Base-by-base conservation (phyloP, 2,329 filamentous ascomycete genomes). In the Fonsecaea pedrosoi region DNA sequence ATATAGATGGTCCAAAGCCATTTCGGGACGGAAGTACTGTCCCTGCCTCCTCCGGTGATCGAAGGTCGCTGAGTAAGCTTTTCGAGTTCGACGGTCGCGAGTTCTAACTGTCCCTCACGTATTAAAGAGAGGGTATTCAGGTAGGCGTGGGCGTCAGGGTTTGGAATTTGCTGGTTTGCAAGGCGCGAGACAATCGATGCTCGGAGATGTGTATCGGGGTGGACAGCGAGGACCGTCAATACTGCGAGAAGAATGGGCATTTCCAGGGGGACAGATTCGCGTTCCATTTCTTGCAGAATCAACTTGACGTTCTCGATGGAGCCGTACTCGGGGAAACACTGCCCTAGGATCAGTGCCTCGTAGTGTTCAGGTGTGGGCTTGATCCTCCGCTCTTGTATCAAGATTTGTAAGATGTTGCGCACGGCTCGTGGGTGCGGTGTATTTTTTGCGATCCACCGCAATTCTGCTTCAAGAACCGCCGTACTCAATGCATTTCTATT, bases 1-100 rank as follows among this genome's bases (percentile, higher is more conserved):
- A 93, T 84, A 61, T 94, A 88, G 67, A 94, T 85, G 73, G 94
- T 90, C 74, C 90, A 89, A 7, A 97, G 82, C 93, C 93, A 97
- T 0, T 82, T 75, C 35, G 90, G 84, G 3, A 94, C 79, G 1
- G 73, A 73, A 0, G 86, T 80, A 21, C n/a, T 54, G 18, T 38
- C 32, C 34, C n/a, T 54, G 4, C 34, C 21, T 18, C 40, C 42
- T 5, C 45, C 45, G 2, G 30, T n/a, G 45, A 50, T 18, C 30
- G 53, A 21, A 40, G 34, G 2, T 83, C 86, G 82, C 60, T 82
- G 79, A 50, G 87, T 80, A 84, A 97, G 87, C 25, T 85, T 79
- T 42, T 92, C 89, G 50, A 97, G 78, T 71, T 87, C 87, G 60
- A 85, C 81, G 65, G 96, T 81, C 1, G 92, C 94, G 69, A 94